These are phyloP conservation scores for Cystofilobasidium macerans DNA, from an alignment of 768 basidiomycete species.

Conservation along the genomic window DNA sequence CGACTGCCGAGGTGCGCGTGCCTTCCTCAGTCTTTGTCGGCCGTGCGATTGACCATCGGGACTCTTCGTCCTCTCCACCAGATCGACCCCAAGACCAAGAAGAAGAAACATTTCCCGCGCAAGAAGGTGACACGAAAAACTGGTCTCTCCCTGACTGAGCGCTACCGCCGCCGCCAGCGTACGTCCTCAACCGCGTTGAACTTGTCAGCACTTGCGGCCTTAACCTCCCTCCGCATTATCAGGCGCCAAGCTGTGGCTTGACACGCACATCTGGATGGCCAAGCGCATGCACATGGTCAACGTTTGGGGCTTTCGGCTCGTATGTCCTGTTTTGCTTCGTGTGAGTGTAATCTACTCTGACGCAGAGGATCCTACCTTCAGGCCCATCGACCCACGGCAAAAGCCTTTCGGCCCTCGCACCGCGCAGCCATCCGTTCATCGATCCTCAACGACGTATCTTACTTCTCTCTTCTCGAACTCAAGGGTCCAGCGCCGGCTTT, in stretches of 20 bases:
- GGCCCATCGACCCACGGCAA: constrained; percentile 81
- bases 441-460: constrained; percentile 83
- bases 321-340: constrained; percentile 36
- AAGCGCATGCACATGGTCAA: constrained; percentile 92
- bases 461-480: constrained; percentile 64
- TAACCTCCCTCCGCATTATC: constrained; percentile 4
- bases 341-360: neutral
- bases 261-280: constrained; percentile 94
- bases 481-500: constrained; percentile 53
- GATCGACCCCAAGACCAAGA: constrained; percentile 49
- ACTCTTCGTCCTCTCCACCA: constrained; percentile 30
- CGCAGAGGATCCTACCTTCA: constrained; percentile 33
- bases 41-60: neutral
- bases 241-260: constrained; percentile 86
- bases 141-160: constrained; percentile 49
- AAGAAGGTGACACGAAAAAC: constrained; percentile 38
- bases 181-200: constrained; percentile 16
- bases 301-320: constrained; percentile 83
- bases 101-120: constrained; percentile 49
- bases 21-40: no score
- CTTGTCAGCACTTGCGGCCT: neutral
- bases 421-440: constrained; percentile 73
- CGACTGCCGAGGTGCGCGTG: constrained; percentile 59
- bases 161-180: constrained; percentile 67
- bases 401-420: constrained; percentile 81